These are phyloP conservation scores for Candida tetrigidarum DNA, from an alignment of 1,139 yeast genomes.

Conservation along the genomic window DNA sequence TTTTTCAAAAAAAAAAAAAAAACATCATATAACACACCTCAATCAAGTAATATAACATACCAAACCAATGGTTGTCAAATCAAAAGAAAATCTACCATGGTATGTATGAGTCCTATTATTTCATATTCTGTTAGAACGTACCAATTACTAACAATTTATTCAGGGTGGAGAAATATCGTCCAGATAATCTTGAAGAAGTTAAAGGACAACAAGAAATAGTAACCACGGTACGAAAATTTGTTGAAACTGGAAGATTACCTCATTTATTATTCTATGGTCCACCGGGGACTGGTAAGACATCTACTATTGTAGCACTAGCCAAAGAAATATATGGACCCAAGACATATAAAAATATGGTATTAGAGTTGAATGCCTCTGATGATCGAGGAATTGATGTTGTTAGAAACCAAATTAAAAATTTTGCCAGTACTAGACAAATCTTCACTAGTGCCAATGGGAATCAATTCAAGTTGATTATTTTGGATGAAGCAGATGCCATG, in stretches of 20 bases:
- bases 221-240: conserved; percentile 79
- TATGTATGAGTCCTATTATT: too few species aligned
- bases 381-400: conserved; percentile 90
- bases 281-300: conserved; percentile 98
- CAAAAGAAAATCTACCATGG: conserved; percentile 44
- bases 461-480: conserved; percentile 86
- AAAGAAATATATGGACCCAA: conserved; percentile 84
- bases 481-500: conserved; percentile 99
- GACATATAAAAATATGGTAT: conserved; percentile 83
- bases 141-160: conserved; percentile 25
- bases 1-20: neutral
- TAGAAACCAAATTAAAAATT: conserved; percentile 80
- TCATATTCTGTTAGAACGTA: too few species aligned
- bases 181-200: conserved; percentile 79
- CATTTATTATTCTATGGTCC: conserved; percentile 95
- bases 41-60: neutral
- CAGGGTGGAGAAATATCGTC: conserved; percentile 97
- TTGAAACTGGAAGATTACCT: conserved; percentile 82
- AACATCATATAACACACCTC: conserved; percentile 7
- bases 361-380: conserved; percentile 88
- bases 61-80: conserved; percentile 12
- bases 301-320: conserved; percentile 91
- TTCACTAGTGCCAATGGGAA: conserved; percentile 46
- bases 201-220: conserved; percentile 91
- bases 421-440: conserved; percentile 91